Percentiles rank a stretch among this genome's conserved stretches.
These are phyloP conservation scores for Hypoxylon lenormandii DNA, from an alignment of 495 filamentous ascomycete species.

Conservation along the genomic window DNA sequence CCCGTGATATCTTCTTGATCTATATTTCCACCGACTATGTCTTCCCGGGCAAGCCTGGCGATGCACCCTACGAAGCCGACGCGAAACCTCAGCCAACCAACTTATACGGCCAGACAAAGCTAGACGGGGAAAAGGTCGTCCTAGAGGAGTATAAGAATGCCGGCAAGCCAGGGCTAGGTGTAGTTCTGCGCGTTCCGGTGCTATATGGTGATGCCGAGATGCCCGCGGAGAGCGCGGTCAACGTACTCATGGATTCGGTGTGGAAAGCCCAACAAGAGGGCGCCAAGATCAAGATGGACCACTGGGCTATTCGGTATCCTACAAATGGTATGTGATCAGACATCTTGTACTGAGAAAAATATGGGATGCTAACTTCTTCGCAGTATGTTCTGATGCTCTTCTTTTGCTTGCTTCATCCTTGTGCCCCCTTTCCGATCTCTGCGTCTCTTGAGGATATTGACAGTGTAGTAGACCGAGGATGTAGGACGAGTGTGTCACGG, in stretches of 20 bases:
- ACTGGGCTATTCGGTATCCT: slow-evolving; percentile 87
- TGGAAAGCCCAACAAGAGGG: slow-evolving; percentile 72
- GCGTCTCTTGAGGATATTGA: slow-evolving; percentile 11
- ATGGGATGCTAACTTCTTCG: slow-evolving; percentile 18
- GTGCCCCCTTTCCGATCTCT: too few relatives aligned
- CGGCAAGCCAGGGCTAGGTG: slow-evolving; percentile 64
- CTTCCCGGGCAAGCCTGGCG: slow-evolving; percentile 82
- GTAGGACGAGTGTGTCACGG: slow-evolving; percentile 79
- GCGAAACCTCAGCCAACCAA: slow-evolving; percentile 78
- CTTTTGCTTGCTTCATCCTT: not conserved
- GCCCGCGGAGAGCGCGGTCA: slow-evolving; percentile 82
- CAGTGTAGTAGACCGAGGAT: slow-evolving; percentile 73
- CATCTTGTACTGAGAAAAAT: not conserved
- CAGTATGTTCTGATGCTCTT: slow-evolving; percentile 20
- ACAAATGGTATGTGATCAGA: slow-evolving; percentile 64
- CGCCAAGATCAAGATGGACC: slow-evolving; percentile 80
- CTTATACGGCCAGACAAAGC: slow-evolving; percentile 87
- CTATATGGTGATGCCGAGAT: slow-evolving; percentile 78
- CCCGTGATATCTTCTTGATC: slow-evolving; percentile 75
- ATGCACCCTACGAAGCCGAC: slow-evolving; percentile 82
- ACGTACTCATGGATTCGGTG: slow-evolving; percentile 79
- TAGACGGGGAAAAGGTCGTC: slow-evolving; percentile 82
- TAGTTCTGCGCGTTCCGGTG: slow-evolving; percentile 87
- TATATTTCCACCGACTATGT: slow-evolving; percentile 98
- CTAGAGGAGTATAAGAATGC: slow-evolving; percentile 67